These are phyloP conservation scores for Elymus sibiricus DNA, from an alignment of 176 grass and related monocot species.

Conservation along the genomic window DNA sequence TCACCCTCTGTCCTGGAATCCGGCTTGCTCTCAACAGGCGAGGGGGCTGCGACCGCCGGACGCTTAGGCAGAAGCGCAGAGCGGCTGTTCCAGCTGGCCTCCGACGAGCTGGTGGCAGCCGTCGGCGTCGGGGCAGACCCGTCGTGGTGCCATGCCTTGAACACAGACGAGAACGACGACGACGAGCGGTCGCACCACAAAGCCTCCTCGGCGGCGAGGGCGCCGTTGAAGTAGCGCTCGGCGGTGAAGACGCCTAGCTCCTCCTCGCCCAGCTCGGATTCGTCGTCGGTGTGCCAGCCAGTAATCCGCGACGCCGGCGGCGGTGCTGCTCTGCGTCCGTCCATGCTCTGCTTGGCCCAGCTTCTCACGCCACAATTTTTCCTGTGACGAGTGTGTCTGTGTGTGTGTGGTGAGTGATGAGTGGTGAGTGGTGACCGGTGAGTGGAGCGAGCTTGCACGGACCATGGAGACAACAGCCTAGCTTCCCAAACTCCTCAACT, in stretches of 20 bases:
- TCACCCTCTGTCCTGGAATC: background rate
- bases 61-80: background rate
- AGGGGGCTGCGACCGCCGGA: background rate
- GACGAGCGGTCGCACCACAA: conserved; percentile 31
- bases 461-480: no score
- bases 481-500: no score
- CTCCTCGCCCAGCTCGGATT: background rate
- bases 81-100: conserved; percentile 48
- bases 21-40: background rate
- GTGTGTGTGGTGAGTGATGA: background rate
- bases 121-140: background rate
- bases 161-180: conserved; percentile 26
- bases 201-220: conserved; percentile 13
- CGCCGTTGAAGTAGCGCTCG: conserved; percentile 52
- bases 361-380: background rate
- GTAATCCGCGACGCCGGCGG: background rate
- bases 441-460: background rate
- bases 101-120: conserved; percentile 43
- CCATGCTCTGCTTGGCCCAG: background rate
- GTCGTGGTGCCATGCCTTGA: conserved; percentile 26
- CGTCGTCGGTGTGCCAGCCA: background rate
- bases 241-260: conserved; percentile 40
- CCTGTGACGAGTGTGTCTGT: background rate
- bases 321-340: background rate
- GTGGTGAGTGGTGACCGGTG: background rate